These are phyloP conservation scores for Backusella parvicylindrica DNA, from an alignment of 192 early-diverging fungal genomes.

Conservation along the genomic window DNA sequence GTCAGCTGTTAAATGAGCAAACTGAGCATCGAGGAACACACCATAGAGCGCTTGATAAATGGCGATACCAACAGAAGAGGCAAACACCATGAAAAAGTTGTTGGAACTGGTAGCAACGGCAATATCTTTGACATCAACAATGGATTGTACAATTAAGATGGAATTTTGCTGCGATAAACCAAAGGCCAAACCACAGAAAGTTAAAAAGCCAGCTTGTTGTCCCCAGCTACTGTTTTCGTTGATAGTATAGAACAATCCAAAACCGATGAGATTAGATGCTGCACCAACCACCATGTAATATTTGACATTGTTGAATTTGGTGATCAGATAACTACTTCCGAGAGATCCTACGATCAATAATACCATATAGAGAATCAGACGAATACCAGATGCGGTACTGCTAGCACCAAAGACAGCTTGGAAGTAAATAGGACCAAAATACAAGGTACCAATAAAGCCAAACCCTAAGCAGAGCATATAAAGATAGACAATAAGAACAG, in stretches of 20 bases:
- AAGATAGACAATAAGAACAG: conserved; percentile 47
- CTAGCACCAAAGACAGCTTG: conserved; percentile 55
- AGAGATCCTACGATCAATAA: conserved; percentile 55
- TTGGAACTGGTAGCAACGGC: conserved; percentile 44
- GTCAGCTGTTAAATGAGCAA: not conserved
- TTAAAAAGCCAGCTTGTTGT: conserved; percentile 53
- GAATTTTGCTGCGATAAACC: conserved; percentile 56
- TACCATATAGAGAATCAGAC: conserved; percentile 58
- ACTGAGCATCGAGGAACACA: not conserved
- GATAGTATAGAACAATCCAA: conserved; percentile 54
- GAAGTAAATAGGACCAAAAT: conserved; percentile 66
- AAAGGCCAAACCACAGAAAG: conserved; percentile 34
- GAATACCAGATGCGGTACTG: conserved; percentile 54
- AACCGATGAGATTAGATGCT: conserved; percentile 44
- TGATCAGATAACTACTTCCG: conserved; percentile 50
- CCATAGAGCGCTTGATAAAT: conserved; percentile 13
- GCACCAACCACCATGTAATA: conserved; percentile 51
- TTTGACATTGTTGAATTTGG: conserved; percentile 48
- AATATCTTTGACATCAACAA: conserved; percentile 40
- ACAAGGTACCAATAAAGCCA: conserved; percentile 56
- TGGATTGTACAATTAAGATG: conserved; percentile 40
- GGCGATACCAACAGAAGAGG: conserved; percentile 22
- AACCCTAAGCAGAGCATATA: conserved; percentile 44
- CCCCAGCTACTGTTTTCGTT: conserved; percentile 43
- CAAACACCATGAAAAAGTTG: conserved; percentile 21